phyloP scores from a whole-genome alignment of 805 yeast species.

The Henningerozyma blattae region DNA sequence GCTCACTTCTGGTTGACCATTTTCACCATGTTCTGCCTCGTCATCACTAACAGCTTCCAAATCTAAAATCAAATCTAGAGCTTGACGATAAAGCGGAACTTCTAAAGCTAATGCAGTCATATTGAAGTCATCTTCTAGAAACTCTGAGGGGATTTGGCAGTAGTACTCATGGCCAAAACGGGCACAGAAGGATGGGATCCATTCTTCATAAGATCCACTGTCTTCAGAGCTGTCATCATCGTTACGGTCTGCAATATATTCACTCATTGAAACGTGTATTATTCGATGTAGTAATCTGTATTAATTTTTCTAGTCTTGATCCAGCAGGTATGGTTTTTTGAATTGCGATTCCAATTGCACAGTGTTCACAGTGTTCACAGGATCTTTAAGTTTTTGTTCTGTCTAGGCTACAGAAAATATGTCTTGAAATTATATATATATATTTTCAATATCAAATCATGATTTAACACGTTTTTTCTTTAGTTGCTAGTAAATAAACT shows the following conservation, averaged over 20 bases:
- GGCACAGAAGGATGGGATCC: constrained; percentile 75
- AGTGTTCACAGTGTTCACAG: too few relatives aligned
- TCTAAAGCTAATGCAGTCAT: constrained; percentile 76
- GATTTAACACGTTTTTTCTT: too few relatives aligned
- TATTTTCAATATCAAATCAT: too few relatives aligned
- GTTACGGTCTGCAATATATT: constrained; percentile 14
- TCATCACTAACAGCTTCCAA: constrained; percentile 43
- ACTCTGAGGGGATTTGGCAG: constrained; percentile 84
- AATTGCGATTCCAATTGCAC: too few relatives aligned
- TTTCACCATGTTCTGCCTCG: constrained; percentile 16
- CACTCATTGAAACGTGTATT: too few relatives aligned
- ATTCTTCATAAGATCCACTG: constrained; percentile 39
- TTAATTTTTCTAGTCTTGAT: too few relatives aligned
- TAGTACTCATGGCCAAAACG: constrained; percentile 80
- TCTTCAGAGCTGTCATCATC: constrained; percentile 15
- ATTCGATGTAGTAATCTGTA: too few relatives aligned
- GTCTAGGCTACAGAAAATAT: too few relatives aligned
- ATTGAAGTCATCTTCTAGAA: constrained; percentile 94
- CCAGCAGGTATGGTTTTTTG: too few relatives aligned
- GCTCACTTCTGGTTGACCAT: constrained; percentile 25
- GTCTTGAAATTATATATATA: too few relatives aligned
- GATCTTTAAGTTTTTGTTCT: too few relatives aligned
- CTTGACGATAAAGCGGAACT: constrained; percentile 86
- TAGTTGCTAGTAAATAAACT: too few relatives aligned
- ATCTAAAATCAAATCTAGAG: constrained; percentile 82